Conservation (phyloP, 2,329 filamentous ascomycete species). For the Cercospora sesami region DNA sequence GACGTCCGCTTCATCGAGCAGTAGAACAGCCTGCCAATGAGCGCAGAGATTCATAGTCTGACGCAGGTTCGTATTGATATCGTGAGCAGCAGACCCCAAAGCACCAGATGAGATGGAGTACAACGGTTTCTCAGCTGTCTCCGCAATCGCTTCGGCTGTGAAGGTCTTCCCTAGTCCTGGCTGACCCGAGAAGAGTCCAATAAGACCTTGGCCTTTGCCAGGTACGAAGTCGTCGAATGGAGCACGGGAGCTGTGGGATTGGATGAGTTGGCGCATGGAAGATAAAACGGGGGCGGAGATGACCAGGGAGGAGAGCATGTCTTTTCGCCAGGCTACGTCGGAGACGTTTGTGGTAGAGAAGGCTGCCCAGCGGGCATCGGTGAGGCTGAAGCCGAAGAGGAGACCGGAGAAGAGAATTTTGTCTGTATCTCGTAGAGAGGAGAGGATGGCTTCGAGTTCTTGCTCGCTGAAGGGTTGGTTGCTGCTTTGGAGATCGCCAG, state of each 20-base stretch:
- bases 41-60: slow-evolving; percentile 22
- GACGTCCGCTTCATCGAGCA: slow-evolving; percentile 44
- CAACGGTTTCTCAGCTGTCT: slow-evolving; percentile 4
- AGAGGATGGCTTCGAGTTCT: background rate
- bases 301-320: slow-evolving; percentile 6
- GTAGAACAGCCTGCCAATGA: slow-evolving; percentile 34
- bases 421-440: background rate
- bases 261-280: slow-evolving; percentile 7
- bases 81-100: slow-evolving; percentile 16
- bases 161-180: slow-evolving; percentile 33
- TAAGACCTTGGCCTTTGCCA: slow-evolving; percentile 12
- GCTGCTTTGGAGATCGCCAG: background rate
- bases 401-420: slow-evolving; percentile 9
- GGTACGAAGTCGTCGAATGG: slow-evolving; percentile 13
- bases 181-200: slow-evolving; percentile 15
- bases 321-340: background rate
- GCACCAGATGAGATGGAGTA: slow-evolving; percentile 7
- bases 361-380: background rate
- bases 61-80: slow-evolving; percentile 21
- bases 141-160: slow-evolving; percentile 17
- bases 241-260: background rate
- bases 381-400: slow-evolving; percentile 7
- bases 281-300: background rate
- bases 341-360: background rate
- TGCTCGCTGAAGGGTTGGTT: background rate